Evolutionary conservation across 2,329 filamentous ascomycete species (phyloP), one percentile per base, ranked within the genome.

Genomic region (Diaporthe citri): DNA sequence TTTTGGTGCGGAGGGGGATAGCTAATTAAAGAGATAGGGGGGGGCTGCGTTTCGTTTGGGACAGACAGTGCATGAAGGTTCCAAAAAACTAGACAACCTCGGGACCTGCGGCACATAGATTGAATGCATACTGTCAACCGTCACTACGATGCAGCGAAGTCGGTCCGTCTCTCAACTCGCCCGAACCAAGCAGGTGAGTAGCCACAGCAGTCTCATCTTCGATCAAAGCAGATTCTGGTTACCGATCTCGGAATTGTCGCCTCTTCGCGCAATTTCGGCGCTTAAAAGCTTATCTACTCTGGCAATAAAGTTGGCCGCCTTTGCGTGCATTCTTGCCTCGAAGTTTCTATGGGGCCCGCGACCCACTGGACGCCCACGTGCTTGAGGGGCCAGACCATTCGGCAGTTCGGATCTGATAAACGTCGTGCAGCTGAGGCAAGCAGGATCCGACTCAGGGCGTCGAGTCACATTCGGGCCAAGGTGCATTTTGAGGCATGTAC

Each of bases 361-460:
- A 52, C 46, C 62, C 62, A 66, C n/a, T 48, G 43, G 62, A 51
- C 28, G 17, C 43, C 62, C 62, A 67, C 62, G 62, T 67, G 62
- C 62, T 52, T n/a, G 25, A 52, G 48, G 62, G 62, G 62, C 62
- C 62, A 67, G 46, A 66, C 10, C 28, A 22, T 20, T 25, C 62
- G 28, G 62, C 46, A 39, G 22, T 52, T 67, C 46, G 62, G 62
- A 67, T 67, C 62, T 67, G 62, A 67, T 52, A 67, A 67, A 13
- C n/a, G 43, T 51, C 13, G 13, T 31, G 62, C 17, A 48, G n/a
- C n/a, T n/a, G n/a, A n/a, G 28, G 22, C 28, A 36, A 41, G 43
- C 62, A n/a, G 62, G 41, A 48, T 66, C 60, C 41, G 60, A 31
- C 60, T 64, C 43, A 17, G 25, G 25, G 25, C 9, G 13, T n/a